phyloP scores from a whole-genome alignment of 2,329 filamentous ascomycete species.

The Aureobasidium sp. region DNA sequence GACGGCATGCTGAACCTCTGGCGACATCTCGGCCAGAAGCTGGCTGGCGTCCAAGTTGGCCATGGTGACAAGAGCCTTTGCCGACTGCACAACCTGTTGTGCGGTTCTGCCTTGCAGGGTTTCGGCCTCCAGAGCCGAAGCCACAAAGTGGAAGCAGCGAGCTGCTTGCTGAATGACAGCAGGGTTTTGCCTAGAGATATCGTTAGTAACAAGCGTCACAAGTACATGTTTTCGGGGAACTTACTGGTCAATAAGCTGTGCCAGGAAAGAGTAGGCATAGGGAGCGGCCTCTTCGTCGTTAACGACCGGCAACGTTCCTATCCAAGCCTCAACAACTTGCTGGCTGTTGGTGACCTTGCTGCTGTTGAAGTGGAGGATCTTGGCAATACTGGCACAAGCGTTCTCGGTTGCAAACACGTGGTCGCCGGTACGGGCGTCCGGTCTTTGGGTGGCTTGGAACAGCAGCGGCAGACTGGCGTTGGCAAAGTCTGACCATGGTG shows the following conservation, averaged over 20 bases:
- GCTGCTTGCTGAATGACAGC: slow-evolving; percentile 68
- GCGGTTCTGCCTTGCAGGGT: slow-evolving; percentile 81
- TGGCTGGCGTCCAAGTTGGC: slow-evolving; percentile 70
- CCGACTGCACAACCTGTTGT: slow-evolving; percentile 65
- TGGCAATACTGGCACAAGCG: slow-evolving; percentile 90
- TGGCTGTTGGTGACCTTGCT: slow-evolving; percentile 69
- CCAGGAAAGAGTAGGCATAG: slow-evolving; percentile 88
- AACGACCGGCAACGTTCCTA: slow-evolving; percentile 81
- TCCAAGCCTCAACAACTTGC: slow-evolving; percentile 74
- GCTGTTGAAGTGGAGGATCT: slow-evolving; percentile 87
- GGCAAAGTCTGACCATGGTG: slow-evolving; percentile 80
- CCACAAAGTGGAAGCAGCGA: slow-evolving; percentile 78
- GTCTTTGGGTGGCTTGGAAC: slow-evolving; percentile 75
- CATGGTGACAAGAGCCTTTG: slow-evolving; percentile 68
- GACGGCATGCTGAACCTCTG: slow-evolving; percentile 66
- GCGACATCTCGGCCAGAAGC: slow-evolving; percentile 66
- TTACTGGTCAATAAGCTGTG: slow-evolving; percentile 90
- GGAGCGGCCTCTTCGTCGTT: slow-evolving; percentile 97
- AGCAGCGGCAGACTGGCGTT: slow-evolving; percentile 71
- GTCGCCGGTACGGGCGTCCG: slow-evolving; percentile 79
- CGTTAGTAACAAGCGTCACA: slow-evolving; percentile 24
- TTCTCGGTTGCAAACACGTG: slow-evolving; percentile 98
- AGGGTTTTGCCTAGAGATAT: slow-evolving; percentile 65
- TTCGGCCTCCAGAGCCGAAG: slow-evolving; percentile 82
- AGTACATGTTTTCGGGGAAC: slow-evolving; percentile 34